A percentile compares a stretch with the other conserved stretches of the same genome.
Evolutionary conservation across 176 grass and related monocot genomes (phyloP).

Genomic region (Lolium multiflorum): DNA sequence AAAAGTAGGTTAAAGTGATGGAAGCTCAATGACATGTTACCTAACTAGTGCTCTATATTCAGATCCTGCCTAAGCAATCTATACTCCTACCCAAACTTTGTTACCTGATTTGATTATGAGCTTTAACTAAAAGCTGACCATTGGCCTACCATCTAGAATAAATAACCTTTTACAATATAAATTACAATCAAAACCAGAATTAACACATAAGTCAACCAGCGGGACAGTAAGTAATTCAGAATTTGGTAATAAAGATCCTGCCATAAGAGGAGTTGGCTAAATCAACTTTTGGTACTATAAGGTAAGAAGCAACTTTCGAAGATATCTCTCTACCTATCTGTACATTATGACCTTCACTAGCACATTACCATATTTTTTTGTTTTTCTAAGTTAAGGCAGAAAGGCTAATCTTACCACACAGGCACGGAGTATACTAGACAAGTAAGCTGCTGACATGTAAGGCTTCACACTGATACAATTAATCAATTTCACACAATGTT

Average conservation of each 20-base stretch:
- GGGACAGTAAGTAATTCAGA: neutral
- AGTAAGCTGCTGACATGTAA: neutral
- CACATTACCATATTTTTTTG: neutral
- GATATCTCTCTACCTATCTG: neutral
- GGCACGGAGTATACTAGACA: neutral
- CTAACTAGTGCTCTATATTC: neutral
- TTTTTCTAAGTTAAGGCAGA: neutral
- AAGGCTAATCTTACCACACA: neutral
- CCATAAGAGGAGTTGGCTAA: neutral
- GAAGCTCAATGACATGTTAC: neutral
- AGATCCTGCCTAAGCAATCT: neutral
- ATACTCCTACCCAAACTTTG: neutral
- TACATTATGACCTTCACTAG: neutral
- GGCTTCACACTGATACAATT: neutral
- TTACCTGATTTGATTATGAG: neutral
- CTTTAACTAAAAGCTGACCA: neutral
- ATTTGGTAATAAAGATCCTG: conserved; percentile 13
- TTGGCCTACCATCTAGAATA: neutral
- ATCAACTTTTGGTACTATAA: neutral
- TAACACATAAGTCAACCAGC: conserved; percentile 1
- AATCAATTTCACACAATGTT: conserved; percentile 8
- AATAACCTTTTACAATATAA: neutral
- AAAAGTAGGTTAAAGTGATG: neutral
- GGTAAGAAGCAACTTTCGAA: conserved; percentile 11
- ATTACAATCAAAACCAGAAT: conserved; percentile 6